Evolutionary conservation across 768 basidiomycete genomes (phyloP), one percentile per base, ranked within the genome.

Genomic region (Galerina marginata): DNA sequence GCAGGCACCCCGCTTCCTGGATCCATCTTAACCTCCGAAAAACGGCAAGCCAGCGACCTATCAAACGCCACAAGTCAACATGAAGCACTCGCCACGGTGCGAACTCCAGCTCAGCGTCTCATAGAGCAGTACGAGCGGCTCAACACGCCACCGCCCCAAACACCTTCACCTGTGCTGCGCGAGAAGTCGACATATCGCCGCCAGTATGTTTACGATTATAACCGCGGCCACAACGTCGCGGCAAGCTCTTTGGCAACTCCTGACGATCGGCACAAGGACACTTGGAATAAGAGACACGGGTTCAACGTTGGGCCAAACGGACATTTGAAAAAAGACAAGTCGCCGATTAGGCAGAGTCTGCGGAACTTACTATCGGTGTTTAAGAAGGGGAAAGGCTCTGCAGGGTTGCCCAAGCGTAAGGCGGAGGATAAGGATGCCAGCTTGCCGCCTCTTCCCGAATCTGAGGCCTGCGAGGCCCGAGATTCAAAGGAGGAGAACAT

Each of bases 281-380:
- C 29, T 33, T 33, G 29, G 29, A 33, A 7, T 4, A 33, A 33
- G 7, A 7, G 29, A 33, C 29, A 33, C 29, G 5, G 29, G 29
- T 33, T 33, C 29, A 33, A 33, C 20, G 20, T 20, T 20, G 20
- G 20, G 20, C 20, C 20, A 20, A 20, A 20, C 7, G 50, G 40
- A 23, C 20, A 20, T 5, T 11, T 58, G 33, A 60, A 62, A 47
- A 67, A 64, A 50, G 62, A 62, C 36, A 64, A 61, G 67, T 88
- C 86, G 4, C 85, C 86, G 2, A 74, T 91, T 51, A 83, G 87
- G 23, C 84, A 84, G 69, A 90, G 88, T 15, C 74, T 91, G 62
- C 81, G 83, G 42, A 90, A 86, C 64, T 69, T 90, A 33, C 74
- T 91, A 45, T 82, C 86, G 5, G 83, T 85, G 3, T 80, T 90